Conservation (phyloP, 257 asterid species). For the Leonotis leonurus region DNA sequence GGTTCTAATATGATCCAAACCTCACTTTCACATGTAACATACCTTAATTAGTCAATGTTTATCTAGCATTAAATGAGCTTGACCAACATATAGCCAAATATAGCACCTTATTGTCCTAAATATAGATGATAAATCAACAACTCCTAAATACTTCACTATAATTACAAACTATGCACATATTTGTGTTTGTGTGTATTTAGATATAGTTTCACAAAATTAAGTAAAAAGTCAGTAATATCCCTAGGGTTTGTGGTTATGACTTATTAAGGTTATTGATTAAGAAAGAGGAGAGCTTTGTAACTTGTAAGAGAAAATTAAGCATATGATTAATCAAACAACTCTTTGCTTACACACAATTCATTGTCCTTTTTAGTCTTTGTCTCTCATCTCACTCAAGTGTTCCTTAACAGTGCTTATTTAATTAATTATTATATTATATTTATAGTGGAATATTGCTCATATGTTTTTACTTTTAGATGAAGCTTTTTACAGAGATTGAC, state of each 20-base stretch:
- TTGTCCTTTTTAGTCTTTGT: conserved; percentile 13
- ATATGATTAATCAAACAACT: conserved; percentile 19
- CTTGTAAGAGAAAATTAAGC: conserved; percentile 1
- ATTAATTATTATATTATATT: not conserved
- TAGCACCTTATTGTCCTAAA: too few species aligned
- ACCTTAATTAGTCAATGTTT: too few species aligned
- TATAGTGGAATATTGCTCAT: not conserved
- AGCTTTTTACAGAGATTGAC: not conserved
- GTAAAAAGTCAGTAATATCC: conserved; percentile 11
- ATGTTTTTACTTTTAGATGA: conserved; percentile 4
- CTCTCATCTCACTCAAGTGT: conserved; percentile 22
- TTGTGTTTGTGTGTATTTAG: too few species aligned
- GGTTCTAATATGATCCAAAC: too few species aligned
- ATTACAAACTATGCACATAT: not conserved
- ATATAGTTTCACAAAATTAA: not conserved
- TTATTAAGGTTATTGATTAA: conserved; percentile 24
- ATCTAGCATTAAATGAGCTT: too few species aligned
- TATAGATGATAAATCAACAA: too few species aligned
- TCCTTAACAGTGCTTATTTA: not conserved
- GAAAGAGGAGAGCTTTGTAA: conserved; percentile 7
- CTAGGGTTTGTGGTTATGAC: not conserved
- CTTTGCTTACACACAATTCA: conserved; percentile 15
- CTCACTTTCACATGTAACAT: too few species aligned
- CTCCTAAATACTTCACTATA: too few species aligned
- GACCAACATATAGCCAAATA: too few species aligned